Percentiles rank a stretch among this genome's conserved stretches.
Evolutionary conservation across 768 basidiomycete genomes (phyloP).

Genomic region (Lentinula sp.): DNA sequence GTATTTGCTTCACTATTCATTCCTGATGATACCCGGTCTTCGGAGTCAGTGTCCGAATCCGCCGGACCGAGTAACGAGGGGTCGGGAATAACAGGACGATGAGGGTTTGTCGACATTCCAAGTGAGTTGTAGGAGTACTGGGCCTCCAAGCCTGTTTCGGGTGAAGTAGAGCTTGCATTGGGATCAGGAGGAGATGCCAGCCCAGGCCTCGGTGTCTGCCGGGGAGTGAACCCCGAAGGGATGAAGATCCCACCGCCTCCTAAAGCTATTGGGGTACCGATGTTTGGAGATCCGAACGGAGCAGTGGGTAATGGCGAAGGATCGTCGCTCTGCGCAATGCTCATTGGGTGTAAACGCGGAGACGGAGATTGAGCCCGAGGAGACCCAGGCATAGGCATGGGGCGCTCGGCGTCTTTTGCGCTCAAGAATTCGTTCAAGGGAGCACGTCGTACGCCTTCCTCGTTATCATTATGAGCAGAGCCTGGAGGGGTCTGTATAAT

Average conservation of each 20-base stretch:
- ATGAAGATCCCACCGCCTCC: constrained; percentile 1
- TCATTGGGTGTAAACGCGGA: not conserved
- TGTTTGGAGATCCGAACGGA: constrained; percentile 1
- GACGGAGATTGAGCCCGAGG: not conserved
- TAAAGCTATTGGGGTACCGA: constrained; percentile 2
- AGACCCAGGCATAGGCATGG: constrained; percentile 3
- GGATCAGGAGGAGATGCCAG: not conserved
- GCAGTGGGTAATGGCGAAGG: constrained; percentile 1
- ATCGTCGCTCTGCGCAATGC: not conserved
- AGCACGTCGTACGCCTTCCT: not conserved
- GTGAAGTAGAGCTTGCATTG: not conserved
- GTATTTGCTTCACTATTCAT: constrained; percentile 7
- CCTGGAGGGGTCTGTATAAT: constrained; percentile 1
- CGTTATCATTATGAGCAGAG: not conserved
- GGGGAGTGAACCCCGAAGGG: not conserved
- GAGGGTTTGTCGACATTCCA: not conserved
- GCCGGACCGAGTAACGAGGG: constrained; percentile 1
- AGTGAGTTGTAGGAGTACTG: not conserved
- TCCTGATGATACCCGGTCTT: not conserved
- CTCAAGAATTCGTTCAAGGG: constrained; percentile 4
- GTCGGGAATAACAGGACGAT: constrained; percentile 4
- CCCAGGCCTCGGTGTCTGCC: not conserved
- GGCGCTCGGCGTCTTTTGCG: constrained; percentile 1
- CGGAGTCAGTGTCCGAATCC: constrained; percentile 2
- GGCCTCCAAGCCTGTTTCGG: not conserved